Evolutionary conservation across 1,284 basidiomycete species (phyloP).

Genomic region (Cryptococcus wingfieldii): DNA sequence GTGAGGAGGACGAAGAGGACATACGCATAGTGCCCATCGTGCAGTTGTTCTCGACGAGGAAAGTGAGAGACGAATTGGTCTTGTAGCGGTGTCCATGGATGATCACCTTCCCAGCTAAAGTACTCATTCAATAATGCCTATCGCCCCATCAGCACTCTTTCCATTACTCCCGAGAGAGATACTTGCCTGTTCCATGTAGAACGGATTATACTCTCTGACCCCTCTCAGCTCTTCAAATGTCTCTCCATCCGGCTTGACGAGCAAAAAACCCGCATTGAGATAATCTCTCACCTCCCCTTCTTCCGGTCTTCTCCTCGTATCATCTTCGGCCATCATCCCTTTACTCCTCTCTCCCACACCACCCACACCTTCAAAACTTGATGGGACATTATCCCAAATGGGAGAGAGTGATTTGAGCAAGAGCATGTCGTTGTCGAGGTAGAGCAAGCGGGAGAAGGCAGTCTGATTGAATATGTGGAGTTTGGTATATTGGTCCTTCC

Average conservation of each 20-base stretch:
- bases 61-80: background rate
- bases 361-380: background rate
- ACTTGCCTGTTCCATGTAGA: constrained; percentile 18
- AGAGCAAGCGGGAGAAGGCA: constrained; percentile 10
- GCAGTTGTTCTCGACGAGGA: background rate
- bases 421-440: constrained; percentile 16
- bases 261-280: constrained; percentile 21
- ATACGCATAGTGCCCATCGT: background rate
- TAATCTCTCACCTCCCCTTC: constrained; percentile 4
- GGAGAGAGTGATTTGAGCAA: constrained; percentile 9
- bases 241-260: constrained; percentile 10
- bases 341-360: constrained; percentile 9
- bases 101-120: background rate
- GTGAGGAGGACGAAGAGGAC: background rate
- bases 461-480: constrained; percentile 16
- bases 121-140: constrained; percentile 1
- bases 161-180: no score
- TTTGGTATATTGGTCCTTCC: constrained; percentile 18
- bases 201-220: constrained; percentile 9
- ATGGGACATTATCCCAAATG: constrained; percentile 6
- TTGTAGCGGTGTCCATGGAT: background rate
- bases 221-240: constrained; percentile 12
- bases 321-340: background rate
- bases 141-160: background rate
- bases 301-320: constrained; percentile 2